A percentile compares a stretch with the other conserved stretches of the same genome.
Evolutionary conservation across 805 yeast species (phyloP).

Genomic region (Pichia paraexigua): DNA sequence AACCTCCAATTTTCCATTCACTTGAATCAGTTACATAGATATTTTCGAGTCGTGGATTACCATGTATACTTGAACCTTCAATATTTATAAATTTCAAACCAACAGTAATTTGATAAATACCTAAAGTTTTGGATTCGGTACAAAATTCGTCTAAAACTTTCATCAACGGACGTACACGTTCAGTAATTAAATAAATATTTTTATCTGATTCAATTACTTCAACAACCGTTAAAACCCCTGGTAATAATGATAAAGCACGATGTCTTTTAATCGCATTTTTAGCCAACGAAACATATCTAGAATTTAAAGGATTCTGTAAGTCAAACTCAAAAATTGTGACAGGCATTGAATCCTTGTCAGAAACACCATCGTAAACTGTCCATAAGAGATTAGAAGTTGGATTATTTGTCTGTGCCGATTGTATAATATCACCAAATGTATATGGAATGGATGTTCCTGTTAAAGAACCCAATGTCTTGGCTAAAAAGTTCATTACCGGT

Average conservation of each 20-base stretch:
- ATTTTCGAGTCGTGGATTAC: constrained; percentile 44
- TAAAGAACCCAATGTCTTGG: constrained; percentile 53
- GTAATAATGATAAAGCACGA: constrained; percentile 50
- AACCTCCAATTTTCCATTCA: constrained; percentile 80
- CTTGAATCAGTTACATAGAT: constrained; percentile 63
- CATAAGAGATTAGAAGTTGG: constrained; percentile 39
- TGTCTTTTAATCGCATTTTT: constrained; percentile 38
- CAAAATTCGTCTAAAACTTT: constrained; percentile 24
- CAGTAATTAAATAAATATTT: constrained; percentile 55
- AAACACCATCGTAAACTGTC: constrained; percentile 54
- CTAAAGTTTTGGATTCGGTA: constrained; percentile 36
- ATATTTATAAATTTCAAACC: constrained; percentile 51
- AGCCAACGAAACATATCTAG: constrained; percentile 31
- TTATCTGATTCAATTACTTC: constrained; percentile 61
- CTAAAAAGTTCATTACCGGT: constrained; percentile 53
- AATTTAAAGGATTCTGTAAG: constrained; percentile 31
- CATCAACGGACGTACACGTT: constrained; percentile 49
- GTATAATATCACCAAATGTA: constrained; percentile 38
- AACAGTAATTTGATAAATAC: constrained; percentile 46
- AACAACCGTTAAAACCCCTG: constrained; percentile 55
- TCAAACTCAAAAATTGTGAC: constrained; percentile 65
- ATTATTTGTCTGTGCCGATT: constrained; percentile 16
- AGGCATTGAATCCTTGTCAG: constrained; percentile 41
- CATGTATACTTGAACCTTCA: constrained; percentile 55
- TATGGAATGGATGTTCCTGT: constrained; percentile 56